phyloP scores from a whole-genome alignment of 768 basidiomycete genomes.

The Antrodiella citrinella region DNA sequence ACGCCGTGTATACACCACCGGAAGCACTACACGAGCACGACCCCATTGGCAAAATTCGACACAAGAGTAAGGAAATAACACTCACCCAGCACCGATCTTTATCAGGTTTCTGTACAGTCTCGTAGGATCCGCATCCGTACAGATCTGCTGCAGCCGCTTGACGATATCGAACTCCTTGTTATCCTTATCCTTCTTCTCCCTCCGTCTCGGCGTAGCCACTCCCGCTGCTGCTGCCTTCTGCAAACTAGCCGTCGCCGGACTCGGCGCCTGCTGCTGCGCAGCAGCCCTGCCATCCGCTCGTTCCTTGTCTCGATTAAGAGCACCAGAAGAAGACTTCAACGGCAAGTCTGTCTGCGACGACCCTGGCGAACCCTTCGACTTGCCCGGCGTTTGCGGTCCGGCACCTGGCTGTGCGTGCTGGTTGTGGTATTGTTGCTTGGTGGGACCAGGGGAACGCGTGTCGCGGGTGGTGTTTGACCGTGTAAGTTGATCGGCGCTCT shows the following conservation, averaged over 20 bases:
- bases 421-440: constrained; percentile 13
- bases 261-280: constrained; percentile 30
- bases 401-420: not conserved
- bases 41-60: not conserved
- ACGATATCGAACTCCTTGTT: constrained; percentile 77
- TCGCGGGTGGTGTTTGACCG: constrained; percentile 67
- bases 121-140: constrained; percentile 96
- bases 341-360: constrained; percentile 50
- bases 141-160: constrained; percentile 85
- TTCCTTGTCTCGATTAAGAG: not conserved
- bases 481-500: constrained; percentile 33
- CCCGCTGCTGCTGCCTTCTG: constrained; percentile 54
- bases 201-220: constrained; percentile 74
- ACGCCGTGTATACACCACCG: constrained; percentile 96
- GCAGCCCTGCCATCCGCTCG: constrained; percentile 1
- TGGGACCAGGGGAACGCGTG: constrained; percentile 35
- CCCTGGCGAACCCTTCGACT: constrained; percentile 24
- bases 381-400: constrained; percentile 11
- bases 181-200: constrained; percentile 83
- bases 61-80: constrained; percentile 9
- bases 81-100: constrained; percentile 98
- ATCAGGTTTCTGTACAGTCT: constrained; percentile 84
- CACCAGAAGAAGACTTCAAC: constrained; percentile 8
- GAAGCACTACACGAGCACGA: constrained; percentile 72
- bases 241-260: constrained; percentile 55